Evolutionary conservation across 192 early-diverging fungal genomes (phyloP).

Genomic region (Umbelopsis vinacea): DNA sequence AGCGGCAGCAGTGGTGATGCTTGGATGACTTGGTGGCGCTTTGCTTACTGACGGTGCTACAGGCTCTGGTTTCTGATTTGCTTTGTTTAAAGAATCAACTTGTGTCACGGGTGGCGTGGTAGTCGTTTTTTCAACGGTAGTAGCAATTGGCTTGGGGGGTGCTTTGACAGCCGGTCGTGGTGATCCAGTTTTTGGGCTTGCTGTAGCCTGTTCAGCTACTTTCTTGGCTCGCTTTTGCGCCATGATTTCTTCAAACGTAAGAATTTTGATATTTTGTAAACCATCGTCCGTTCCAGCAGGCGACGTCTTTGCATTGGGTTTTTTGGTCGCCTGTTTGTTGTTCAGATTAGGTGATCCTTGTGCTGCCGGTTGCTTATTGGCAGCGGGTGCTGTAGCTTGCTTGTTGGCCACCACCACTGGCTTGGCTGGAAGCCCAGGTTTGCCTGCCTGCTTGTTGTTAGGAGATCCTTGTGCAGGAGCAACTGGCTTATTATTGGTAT

Average conservation of each 20-base stretch:
- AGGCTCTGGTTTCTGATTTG: not conserved
- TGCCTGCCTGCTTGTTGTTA: not conserved
- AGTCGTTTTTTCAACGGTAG: not conserved
- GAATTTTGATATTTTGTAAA: slow-evolving; percentile 9
- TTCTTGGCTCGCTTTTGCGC: slow-evolving; percentile 13
- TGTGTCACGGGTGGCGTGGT: not conserved
- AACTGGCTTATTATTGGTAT: not conserved
- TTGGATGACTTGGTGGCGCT: not conserved
- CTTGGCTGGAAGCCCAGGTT: not conserved
- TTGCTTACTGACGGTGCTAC: not conserved
- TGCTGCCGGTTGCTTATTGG: not conserved
- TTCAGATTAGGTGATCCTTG: not conserved
- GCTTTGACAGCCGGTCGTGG: not conserved
- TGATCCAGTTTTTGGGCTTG: not conserved
- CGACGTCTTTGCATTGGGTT: not conserved
- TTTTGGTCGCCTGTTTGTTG: slow-evolving; percentile 1
- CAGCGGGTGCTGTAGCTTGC: not conserved
- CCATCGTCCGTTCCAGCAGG: not conserved
- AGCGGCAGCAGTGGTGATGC: not conserved
- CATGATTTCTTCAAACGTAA: slow-evolving; percentile 18
- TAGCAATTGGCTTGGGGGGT: not conserved
- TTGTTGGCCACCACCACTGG: not conserved
- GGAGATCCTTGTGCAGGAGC: not conserved
- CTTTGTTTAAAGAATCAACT: not conserved
- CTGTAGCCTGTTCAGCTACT: slow-evolving; percentile 1